Percentiles rank a stretch among this genome's conserved stretches.
Conservation (phyloP, 164 flowering plant species). For the Cinnamomum chago region DNA sequence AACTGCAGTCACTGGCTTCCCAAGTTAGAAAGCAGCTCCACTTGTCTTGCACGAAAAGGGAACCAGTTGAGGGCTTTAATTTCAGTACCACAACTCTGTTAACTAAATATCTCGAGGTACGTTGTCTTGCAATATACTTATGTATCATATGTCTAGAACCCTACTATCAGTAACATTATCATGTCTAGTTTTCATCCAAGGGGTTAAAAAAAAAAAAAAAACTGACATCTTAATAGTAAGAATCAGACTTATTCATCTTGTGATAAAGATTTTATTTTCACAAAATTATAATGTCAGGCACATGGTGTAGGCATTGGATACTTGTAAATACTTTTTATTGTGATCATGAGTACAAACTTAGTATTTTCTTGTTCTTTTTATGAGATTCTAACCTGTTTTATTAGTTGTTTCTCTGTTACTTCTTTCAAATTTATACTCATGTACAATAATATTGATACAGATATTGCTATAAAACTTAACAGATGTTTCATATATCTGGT, state of each 20-base stretch:
- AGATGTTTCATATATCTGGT: no score
- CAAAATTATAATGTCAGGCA: not conserved
- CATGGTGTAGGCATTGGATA: not conserved
- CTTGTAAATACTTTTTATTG: not conserved
- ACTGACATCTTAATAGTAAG: not conserved
- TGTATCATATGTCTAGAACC: not conserved
- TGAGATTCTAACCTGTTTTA: not conserved
- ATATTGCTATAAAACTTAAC: no score
- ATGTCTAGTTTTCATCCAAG: not conserved
- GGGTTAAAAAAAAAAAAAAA: not conserved
- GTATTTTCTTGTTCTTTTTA: not conserved
- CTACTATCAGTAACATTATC: not conserved
- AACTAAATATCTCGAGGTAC: slow-evolving; percentile 71
- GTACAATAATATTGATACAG: no score
- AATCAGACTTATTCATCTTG: not conserved
- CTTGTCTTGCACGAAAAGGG: slow-evolving; percentile 63
- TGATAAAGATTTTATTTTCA: not conserved
- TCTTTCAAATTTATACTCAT: no score
- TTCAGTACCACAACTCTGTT: slow-evolving; percentile 66
- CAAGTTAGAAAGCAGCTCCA: slow-evolving; percentile 85
- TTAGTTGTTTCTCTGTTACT: not conserved
- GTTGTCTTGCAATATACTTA: not conserved
- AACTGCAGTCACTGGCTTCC: slow-evolving; percentile 72
- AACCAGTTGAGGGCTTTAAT: slow-evolving; percentile 77
- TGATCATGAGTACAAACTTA: not conserved